A percentile compares a stretch with the other conserved stretches of the same genome.
phyloP scores from a whole-genome alignment of 164 flowering plant genomes.

The Nymphaea colorata region DNA sequence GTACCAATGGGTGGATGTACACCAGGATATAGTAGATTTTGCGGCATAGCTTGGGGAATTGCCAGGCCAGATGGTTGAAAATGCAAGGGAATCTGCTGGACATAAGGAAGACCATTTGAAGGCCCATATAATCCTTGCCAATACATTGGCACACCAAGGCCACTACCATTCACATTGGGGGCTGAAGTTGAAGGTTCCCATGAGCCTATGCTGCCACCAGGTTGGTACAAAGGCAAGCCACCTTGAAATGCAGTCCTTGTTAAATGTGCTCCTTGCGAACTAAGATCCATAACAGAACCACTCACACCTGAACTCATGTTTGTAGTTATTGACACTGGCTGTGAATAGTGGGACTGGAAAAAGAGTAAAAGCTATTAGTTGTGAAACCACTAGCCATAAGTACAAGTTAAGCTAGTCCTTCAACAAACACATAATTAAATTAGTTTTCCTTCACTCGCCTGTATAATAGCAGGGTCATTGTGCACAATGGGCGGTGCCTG shows the following conservation, averaged over 20 bases:
- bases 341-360: conserved; percentile 73
- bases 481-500: conserved; percentile 42
- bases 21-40: conserved; percentile 52
- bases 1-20: conserved; percentile 34
- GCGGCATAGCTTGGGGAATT: conserved; percentile 60
- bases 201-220: conserved; percentile 50
- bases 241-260: conserved; percentile 53
- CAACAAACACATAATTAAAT: not conserved
- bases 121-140: conserved; percentile 78
- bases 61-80: conserved; percentile 57
- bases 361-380: conserved; percentile 1
- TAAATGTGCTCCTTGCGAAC: conserved; percentile 30
- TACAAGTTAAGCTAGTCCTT: not conserved
- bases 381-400: not conserved
- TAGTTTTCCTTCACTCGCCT: conserved; percentile 28
- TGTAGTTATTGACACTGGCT: conserved; percentile 32
- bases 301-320: conserved; percentile 42
- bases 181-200: conserved; percentile 63
- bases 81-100: conserved; percentile 43
- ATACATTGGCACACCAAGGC: conserved; percentile 71
- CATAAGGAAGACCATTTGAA: conserved; percentile 48
- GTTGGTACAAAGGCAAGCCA: conserved; percentile 58
- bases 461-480: conserved; percentile 78
- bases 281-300: conserved; percentile 35
- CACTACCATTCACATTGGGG: conserved; percentile 38